Conservation (phyloP, 345 rosid species). For the Populus nigra region DNA sequence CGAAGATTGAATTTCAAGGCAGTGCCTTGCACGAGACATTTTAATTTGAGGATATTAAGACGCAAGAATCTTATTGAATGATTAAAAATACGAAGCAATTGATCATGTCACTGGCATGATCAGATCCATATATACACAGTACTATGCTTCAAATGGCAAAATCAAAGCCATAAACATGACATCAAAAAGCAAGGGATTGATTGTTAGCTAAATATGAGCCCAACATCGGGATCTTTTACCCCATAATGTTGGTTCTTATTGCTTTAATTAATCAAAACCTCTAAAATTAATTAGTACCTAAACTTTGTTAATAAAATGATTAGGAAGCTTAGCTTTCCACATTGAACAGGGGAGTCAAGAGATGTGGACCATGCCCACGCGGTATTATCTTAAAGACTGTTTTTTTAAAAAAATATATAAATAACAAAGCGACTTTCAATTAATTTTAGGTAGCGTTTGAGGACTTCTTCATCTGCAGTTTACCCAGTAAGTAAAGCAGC, state of each 20-base stretch:
- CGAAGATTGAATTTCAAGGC: background rate
- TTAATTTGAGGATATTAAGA: background rate
- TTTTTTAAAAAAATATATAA: no score
- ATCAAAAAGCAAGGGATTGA: background rate
- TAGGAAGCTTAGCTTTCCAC: background rate
- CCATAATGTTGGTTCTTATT: no score
- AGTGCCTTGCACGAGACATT: slow-evolving; percentile 18
- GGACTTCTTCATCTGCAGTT: background rate
- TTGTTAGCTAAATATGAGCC: background rate
- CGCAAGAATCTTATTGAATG: slow-evolving; percentile 8
- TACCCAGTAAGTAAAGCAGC: background rate
- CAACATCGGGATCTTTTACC: background rate
- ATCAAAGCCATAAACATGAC: background rate
- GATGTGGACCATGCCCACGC: background rate
- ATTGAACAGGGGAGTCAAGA: background rate
- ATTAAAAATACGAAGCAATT: background rate
- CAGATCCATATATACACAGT: background rate
- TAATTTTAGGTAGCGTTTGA: background rate
- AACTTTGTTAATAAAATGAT: background rate
- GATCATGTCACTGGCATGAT: background rate
- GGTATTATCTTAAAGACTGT: background rate
- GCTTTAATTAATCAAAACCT: no score
- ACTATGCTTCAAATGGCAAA: background rate
- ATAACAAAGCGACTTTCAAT: background rate
- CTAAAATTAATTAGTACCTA: background rate